phyloP scores from a whole-genome alignment of 2,329 filamentous ascomycete species.

The Diaporthe nobilis region DNA sequence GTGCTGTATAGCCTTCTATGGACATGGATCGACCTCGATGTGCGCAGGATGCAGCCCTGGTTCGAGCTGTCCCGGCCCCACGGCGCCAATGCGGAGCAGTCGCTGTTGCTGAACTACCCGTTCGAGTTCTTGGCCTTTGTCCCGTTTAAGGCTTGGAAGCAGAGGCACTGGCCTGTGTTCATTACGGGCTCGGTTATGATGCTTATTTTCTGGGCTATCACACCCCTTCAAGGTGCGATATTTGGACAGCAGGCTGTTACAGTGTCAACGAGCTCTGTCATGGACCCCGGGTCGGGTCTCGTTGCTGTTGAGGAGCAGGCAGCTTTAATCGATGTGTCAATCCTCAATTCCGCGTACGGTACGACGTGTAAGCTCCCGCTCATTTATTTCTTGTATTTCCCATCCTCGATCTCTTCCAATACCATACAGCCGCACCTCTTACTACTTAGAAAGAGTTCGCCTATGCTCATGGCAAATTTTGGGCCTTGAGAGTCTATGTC shows the following conservation, averaged over 20 bases:
- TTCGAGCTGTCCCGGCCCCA: slow-evolving; percentile 65
- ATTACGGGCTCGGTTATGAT: slow-evolving; percentile 62
- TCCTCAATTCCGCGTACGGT: slow-evolving; percentile 61
- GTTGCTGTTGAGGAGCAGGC: slow-evolving; percentile 46
- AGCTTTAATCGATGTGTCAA: slow-evolving; percentile 48
- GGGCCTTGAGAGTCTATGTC: no score
- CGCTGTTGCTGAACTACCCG: slow-evolving; percentile 68
- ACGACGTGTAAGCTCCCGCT: slow-evolving; percentile 50
- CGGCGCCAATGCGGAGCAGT: slow-evolving; percentile 60
- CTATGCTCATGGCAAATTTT: no score
- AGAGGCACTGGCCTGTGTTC: slow-evolving; percentile 69
- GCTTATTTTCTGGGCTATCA: slow-evolving; percentile 67
- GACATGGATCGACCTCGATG: slow-evolving; percentile 72
- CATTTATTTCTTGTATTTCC: background rate
- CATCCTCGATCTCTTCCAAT: background rate
- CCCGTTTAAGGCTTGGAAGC: slow-evolving; percentile 50
- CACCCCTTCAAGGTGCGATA: slow-evolving; percentile 68
- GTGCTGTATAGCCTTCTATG: slow-evolving; percentile 70
- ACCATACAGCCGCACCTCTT: no score
- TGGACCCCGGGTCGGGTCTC: slow-evolving; percentile 41
- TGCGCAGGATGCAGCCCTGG: slow-evolving; percentile 72
- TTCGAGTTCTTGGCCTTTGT: slow-evolving; percentile 53
- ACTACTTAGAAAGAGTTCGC: no score
- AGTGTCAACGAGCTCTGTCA: slow-evolving; percentile 12
- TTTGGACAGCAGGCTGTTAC: slow-evolving; percentile 58